phyloP scores from a whole-genome alignment of 2,329 filamentous ascomycete genomes.

The Colletotrichum magnum region DNA sequence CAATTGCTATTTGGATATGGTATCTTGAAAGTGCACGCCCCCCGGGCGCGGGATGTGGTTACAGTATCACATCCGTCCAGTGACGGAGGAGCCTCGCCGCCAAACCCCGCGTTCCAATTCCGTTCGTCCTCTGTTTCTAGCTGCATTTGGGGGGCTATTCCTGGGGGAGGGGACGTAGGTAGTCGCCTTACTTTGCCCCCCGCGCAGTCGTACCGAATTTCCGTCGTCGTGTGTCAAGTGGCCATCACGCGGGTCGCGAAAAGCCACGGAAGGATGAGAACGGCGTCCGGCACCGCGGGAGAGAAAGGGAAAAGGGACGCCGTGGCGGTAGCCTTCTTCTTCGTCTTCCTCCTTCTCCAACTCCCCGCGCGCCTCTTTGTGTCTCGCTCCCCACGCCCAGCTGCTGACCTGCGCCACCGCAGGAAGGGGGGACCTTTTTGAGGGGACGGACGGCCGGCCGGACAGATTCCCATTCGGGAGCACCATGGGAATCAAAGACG shows the following conservation, averaged over 20 bases:
- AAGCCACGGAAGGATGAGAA: neutral
- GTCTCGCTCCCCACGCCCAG: constrained; percentile 7
- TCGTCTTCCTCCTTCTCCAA: neutral
- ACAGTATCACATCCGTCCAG: neutral
- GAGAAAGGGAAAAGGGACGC: neutral
- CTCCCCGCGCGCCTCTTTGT: constrained; percentile 12
- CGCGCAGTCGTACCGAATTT: neutral
- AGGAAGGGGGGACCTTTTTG: neutral
- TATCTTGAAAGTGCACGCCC: too few relatives aligned
- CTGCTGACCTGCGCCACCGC: constrained; percentile 35
- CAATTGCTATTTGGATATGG: neutral
- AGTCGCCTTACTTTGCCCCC: neutral
- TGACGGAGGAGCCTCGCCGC: neutral
- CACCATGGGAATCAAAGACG: constrained; percentile 14
- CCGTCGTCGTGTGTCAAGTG: neutral
- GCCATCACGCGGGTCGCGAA: constrained; percentile 7
- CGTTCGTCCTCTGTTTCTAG: constrained; percentile 1
- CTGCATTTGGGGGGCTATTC: neutral
- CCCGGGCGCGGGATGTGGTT: neutral
- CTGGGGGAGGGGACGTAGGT: neutral
- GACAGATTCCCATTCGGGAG: constrained; percentile 6
- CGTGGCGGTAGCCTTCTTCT: neutral
- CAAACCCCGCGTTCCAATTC: constrained; percentile 6
- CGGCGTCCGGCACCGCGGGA: neutral
- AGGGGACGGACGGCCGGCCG: too few relatives aligned